A percentile compares a stretch with the other conserved stretches of the same genome.
phyloP scores from a whole-genome alignment of 345 rosid species.

The Acer negundo region DNA sequence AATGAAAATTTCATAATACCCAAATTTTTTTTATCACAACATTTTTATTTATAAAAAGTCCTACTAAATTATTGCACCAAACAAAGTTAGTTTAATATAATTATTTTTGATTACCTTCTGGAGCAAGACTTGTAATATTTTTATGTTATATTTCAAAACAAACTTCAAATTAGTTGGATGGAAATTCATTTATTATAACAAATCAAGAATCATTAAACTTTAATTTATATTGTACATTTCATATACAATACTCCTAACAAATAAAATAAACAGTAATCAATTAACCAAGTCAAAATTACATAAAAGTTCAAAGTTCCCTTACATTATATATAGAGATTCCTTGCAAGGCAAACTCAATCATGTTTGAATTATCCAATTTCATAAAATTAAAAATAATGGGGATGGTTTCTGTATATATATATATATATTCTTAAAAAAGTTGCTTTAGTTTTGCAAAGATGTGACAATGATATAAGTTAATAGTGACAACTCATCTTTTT shows the following conservation, averaged over 20 bases:
- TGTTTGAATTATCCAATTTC: background rate
- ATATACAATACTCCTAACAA: background rate
- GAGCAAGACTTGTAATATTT: no score
- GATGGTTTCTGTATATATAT: background rate
- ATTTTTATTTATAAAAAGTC: no score
- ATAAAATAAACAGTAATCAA: background rate
- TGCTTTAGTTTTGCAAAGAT: background rate
- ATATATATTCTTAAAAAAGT: background rate
- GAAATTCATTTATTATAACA: background rate
- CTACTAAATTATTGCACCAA: background rate
- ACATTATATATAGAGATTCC: background rate
- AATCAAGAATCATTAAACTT: background rate
- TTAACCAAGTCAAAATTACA: background rate
- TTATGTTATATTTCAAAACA: no score
- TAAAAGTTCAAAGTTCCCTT: background rate
- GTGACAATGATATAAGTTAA: background rate
- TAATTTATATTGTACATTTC: background rate
- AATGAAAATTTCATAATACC: background rate
- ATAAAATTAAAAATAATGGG: background rate
- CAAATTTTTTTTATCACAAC: no score
- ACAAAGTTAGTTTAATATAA: no score
- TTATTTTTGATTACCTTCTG: no score
- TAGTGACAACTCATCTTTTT: background rate
- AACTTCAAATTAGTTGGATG: background rate
- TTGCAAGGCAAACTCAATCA: slow-evolving; percentile 10